phyloP scores from a whole-genome alignment of 2,329 filamentous ascomycete genomes.

The Trichoderma hamatum region DNA sequence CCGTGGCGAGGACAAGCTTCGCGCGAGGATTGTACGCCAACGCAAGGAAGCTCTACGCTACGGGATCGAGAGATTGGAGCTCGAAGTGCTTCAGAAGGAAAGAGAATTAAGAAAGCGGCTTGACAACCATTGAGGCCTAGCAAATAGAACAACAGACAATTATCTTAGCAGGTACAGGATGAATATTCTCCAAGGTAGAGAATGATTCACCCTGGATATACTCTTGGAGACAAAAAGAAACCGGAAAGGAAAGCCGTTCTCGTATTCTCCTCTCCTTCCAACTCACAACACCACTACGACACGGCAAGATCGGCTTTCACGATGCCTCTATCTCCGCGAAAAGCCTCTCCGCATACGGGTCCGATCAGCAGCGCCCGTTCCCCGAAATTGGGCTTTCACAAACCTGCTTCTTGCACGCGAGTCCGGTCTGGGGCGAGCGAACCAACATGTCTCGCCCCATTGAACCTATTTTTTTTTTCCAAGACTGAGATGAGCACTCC shows the following conservation, averaged over 20 bases:
- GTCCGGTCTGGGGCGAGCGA: neutral
- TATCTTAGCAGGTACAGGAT: neutral
- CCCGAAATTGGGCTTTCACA: neutral
- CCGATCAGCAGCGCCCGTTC: neutral
- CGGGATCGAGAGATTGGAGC: conserved; percentile 79
- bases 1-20: conserved; percentile 55
- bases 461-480: neutral
- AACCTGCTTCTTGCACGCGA: neutral
- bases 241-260: neutral
- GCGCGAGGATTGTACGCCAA: conserved; percentile 67
- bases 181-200: too few relatives aligned
- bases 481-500: neutral
- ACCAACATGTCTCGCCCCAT: conserved; percentile 13
- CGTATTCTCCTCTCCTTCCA: neutral
- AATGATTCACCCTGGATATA: neutral
- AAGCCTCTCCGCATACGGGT: conserved; percentile 17
- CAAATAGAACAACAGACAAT: neutral
- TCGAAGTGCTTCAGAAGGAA: conserved; percentile 80
- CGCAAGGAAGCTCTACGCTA: conserved; percentile 86
- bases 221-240: too few relatives aligned
- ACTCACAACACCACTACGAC: neutral
- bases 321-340: conserved; percentile 24
- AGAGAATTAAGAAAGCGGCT: conserved; percentile 58
- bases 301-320: conserved; percentile 26
- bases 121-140: conserved; percentile 39